phyloP scores from a whole-genome alignment of 192 early-diverging fungal species.

The Cetraspora pellucida region DNA sequence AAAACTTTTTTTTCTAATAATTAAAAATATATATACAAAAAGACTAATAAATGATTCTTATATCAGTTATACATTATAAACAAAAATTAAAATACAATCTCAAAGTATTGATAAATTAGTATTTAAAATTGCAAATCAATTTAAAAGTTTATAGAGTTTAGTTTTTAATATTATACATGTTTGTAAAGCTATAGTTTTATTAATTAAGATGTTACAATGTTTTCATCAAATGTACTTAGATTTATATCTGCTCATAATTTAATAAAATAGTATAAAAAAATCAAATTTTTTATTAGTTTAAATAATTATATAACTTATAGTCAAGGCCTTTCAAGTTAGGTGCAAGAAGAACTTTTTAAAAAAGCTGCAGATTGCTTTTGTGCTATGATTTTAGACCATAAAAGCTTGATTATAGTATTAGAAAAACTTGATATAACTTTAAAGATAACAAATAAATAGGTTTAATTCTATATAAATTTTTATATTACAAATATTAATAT shows the following conservation, averaged over 20 bases:
- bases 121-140: conserved; percentile 61
- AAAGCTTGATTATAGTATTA: conserved; percentile 62
- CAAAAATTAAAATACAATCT: conserved; percentile 67
- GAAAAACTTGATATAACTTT: conserved; percentile 69
- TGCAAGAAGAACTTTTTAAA: conserved; percentile 71
- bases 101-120: conserved; percentile 64
- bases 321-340: conserved; percentile 44
- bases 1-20: no score
- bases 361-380: conserved; percentile 90
- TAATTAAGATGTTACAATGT: conserved; percentile 42
- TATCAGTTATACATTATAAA: conserved; percentile 78
- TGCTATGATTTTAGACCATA: conserved; percentile 74
- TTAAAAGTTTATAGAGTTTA: conserved; percentile 54
- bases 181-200: conserved; percentile 51
- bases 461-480: conserved; percentile 70
- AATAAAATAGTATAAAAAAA: conserved; percentile 86
- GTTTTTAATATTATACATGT: conserved; percentile 58
- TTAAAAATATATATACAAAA: no score
- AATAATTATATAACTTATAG: conserved; percentile 37
- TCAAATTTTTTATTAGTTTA: conserved; percentile 53
- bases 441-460: conserved; percentile 64
- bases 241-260: conserved; percentile 81
- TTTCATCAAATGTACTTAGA: conserved; percentile 54
- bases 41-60: conserved; percentile 44
- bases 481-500: conserved; percentile 64